A percentile compares a stretch with the other conserved stretches of the same genome.
These are phyloP conservation scores for Drechslera avenae DNA, from an alignment of 2,329 filamentous ascomycete genomes.

Conservation along the genomic window DNA sequence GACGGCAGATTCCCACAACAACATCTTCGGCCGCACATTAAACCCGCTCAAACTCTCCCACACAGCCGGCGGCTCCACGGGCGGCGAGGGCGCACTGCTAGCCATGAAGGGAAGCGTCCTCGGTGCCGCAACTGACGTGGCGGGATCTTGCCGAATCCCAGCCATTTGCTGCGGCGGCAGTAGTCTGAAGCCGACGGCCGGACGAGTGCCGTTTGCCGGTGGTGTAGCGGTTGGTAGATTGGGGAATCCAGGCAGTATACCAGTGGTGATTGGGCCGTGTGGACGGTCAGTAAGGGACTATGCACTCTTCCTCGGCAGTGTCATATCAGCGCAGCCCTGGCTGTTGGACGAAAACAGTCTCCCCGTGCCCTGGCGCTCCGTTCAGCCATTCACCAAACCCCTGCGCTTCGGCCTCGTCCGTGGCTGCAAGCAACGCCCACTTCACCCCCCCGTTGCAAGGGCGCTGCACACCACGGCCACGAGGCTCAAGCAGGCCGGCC, in stretches of 20 bases:
- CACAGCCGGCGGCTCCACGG: slow-evolving; percentile 68
- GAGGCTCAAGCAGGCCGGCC: slow-evolving; percentile 51
- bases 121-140: slow-evolving; percentile 68
- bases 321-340: slow-evolving; percentile 53
- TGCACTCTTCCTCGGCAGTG: slow-evolving; percentile 50
- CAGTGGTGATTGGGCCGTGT: slow-evolving; percentile 52
- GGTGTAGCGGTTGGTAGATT: slow-evolving; percentile 36
- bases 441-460: slow-evolving; percentile 58
- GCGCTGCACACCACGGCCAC: slow-evolving; percentile 51
- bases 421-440: slow-evolving; percentile 55
- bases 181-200: slow-evolving; percentile 59
- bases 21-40: slow-evolving; percentile 65
- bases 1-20: slow-evolving; percentile 62
- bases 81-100: slow-evolving; percentile 67
- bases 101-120: slow-evolving; percentile 63
- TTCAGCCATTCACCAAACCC: slow-evolving; percentile 22
- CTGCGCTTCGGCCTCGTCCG: slow-evolving; percentile 57
- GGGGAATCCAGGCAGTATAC: slow-evolving; percentile 40
- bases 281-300: slow-evolving; percentile 51
- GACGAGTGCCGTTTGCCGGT: slow-evolving; percentile 54
- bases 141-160: slow-evolving; percentile 73
- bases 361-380: slow-evolving; percentile 54
- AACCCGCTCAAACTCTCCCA: slow-evolving; percentile 67
- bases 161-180: slow-evolving; percentile 70
- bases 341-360: slow-evolving; percentile 51